Evolutionary conservation across 768 basidiomycete species (phyloP), one percentile per base, ranked within the genome.

Genomic region (Scleroderma bovista): DNA sequence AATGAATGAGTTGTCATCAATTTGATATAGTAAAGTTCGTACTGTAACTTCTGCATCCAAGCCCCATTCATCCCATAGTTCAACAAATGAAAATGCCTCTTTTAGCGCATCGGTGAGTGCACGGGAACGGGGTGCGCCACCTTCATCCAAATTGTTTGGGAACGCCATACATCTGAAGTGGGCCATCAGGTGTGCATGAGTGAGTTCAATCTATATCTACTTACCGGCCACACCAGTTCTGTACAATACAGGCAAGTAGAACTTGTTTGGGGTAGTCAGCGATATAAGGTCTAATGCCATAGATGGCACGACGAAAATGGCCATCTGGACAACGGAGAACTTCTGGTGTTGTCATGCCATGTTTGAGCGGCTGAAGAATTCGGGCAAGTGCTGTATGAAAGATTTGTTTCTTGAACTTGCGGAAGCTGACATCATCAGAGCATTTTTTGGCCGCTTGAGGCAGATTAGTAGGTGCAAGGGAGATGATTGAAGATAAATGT

Each of bases 251-350:
- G 1, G 65, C 56, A 0, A 72, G 46, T 0, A 69, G 37, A 0
- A 53, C 65, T 48, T 72, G 69, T 48, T 73, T 69, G 0, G 67
- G 68, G 44, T 73, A 72, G 44, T 72, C 66, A 0, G 67, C 67
- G 46, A 73, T 72, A 24, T 70, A 69, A 2, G 69, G 62, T 0
- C 67, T 67, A 7, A 75, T 46, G 1, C 60, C 60, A 57, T 63
- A 72, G 3, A 70, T 57, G 0, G 48, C 59, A 6, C 54, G 44
- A 1, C 51, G 54, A 44, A 50, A 70, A 46, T 69, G 59, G 0
- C 68, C 60, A 57, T 74, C 70, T 1, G 46, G 51, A 29, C 26
- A 29, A 29, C 40, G 38, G 0, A 53, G 39, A 10, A 73, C 49
- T 22, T 55, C 43, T 0, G 67, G 61, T 4, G 19, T 58, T 1